These are phyloP conservation scores for Lactifluus volemus DNA, from an alignment of 768 basidiomycete genomes.

Conservation along the genomic window DNA sequence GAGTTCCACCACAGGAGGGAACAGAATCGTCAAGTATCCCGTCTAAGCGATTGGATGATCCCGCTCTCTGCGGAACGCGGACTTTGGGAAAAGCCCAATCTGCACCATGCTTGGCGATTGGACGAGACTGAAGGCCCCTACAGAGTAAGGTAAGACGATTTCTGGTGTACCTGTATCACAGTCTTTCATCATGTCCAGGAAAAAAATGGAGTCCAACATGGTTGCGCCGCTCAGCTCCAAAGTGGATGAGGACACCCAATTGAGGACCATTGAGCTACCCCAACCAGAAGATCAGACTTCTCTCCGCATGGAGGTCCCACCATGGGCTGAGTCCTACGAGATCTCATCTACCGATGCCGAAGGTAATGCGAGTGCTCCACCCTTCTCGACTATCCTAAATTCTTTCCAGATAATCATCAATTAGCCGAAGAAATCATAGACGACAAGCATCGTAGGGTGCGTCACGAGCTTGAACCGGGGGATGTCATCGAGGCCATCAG, in stretches of 20 bases:
- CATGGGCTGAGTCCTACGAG: conserved; percentile 69
- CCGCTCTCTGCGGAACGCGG: conserved; percentile 69
- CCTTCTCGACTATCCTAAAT: neutral
- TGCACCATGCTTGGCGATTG: conserved; percentile 55
- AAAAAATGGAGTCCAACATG: conserved; percentile 62
- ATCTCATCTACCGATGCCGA: conserved; percentile 55
- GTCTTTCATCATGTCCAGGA: conserved; percentile 34
- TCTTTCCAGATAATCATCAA: conserved; percentile 35
- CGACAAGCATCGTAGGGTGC: conserved; percentile 80
- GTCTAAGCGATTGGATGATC: conserved; percentile 51
- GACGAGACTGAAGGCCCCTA: conserved; percentile 92
- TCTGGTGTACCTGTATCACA: neutral
- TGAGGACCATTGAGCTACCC: conserved; percentile 43
- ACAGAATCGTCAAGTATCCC: conserved; percentile 57
- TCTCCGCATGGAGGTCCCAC: conserved; percentile 52
- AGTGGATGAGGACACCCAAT: conserved; percentile 37
- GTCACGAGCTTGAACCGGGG: conserved; percentile 80
- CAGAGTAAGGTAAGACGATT: conserved; percentile 56
- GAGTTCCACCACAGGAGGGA: conserved; percentile 50
- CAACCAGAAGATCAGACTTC: conserved; percentile 42
- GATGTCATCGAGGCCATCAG: conserved; percentile 83
- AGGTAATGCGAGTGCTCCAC: conserved; percentile 30
- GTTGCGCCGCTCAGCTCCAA: conserved; percentile 38
- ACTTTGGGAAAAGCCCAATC: conserved; percentile 59
- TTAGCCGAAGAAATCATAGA: conserved; percentile 74